These are phyloP conservation scores for Galerina marginata DNA, from an alignment of 768 basidiomycete genomes.

Conservation along the genomic window DNA sequence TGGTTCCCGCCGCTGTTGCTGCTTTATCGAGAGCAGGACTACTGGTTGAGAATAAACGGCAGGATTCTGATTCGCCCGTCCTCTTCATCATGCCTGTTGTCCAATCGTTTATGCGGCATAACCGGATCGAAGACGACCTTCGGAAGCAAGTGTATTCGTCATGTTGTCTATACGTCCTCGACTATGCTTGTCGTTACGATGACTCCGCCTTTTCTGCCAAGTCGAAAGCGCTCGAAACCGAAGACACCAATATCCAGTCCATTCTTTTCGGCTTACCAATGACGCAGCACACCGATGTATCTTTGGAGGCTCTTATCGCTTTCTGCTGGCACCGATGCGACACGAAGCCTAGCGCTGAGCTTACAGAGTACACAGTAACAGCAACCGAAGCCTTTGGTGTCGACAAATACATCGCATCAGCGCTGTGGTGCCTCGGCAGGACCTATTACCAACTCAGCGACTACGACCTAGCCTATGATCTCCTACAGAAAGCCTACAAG, in stretches of 20 bases:
- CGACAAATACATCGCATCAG: conserved; percentile 2
- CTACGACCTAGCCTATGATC: conserved; percentile 3
- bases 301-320: conserved; percentile 13
- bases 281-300: neutral
- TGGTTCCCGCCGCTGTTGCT: conserved; percentile 2
- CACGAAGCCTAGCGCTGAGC: conserved; percentile 7
- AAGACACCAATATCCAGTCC: conserved; percentile 19
- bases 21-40: neutral
- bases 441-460: conserved; percentile 8
- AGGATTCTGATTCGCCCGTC: conserved; percentile 1
- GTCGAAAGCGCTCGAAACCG: conserved; percentile 10
- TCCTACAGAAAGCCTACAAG: conserved; percentile 7
- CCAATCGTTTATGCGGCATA: conserved; percentile 17
- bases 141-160: conserved; percentile 3
- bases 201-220: conserved; percentile 10
- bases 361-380: neutral
- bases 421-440: conserved; percentile 10
- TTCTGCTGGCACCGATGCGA: conserved; percentile 18
- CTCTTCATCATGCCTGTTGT: conserved; percentile 18
- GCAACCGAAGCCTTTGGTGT: conserved; percentile 1
- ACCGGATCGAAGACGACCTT: conserved; percentile 1
- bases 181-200: conserved; percentile 14
- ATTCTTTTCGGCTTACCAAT: conserved; percentile 10
- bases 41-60: neutral
- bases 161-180: conserved; percentile 20